phyloP scores from a whole-genome alignment of 2,329 filamentous ascomycete genomes.

The Paramyrothecium roridum region DNA sequence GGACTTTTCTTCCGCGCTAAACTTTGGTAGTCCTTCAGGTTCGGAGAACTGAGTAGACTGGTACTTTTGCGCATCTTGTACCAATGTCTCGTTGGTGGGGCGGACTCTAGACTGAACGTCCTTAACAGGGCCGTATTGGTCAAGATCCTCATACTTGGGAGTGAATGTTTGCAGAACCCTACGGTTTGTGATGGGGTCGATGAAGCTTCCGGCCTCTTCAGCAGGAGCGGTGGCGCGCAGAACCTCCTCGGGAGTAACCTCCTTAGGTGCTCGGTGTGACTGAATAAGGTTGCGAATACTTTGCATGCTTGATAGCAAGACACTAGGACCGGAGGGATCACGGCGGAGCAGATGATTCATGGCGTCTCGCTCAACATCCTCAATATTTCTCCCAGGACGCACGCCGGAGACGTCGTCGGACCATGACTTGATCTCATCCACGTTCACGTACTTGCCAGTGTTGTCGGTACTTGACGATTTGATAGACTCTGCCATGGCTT shows the following conservation, averaged over 20 bases:
- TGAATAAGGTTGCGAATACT: slow-evolving; percentile 30
- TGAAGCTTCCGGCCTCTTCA: slow-evolving; percentile 20
- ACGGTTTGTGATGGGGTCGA: slow-evolving; percentile 60
- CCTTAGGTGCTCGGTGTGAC: slow-evolving; percentile 11
- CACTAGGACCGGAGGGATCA: slow-evolving; percentile 13
- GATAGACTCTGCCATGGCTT: slow-evolving; percentile 30
- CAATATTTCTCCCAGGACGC: slow-evolving; percentile 37
- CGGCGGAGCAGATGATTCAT: slow-evolving; percentile 40
- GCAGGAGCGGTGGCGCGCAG: slow-evolving; percentile 18
- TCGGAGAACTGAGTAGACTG: slow-evolving; percentile 12
- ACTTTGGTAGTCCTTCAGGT: slow-evolving; percentile 10
- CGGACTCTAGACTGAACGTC: neutral
- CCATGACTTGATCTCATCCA: slow-evolving; percentile 30
- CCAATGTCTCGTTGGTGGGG: neutral
- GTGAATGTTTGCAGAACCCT: slow-evolving; percentile 31
- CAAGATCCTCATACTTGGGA: slow-evolving; percentile 25
- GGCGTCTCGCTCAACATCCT: slow-evolving; percentile 41
- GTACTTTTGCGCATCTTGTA: slow-evolving; percentile 1
- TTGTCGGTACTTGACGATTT: slow-evolving; percentile 32
- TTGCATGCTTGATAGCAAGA: slow-evolving; percentile 26
- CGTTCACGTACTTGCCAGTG: slow-evolving; percentile 29
- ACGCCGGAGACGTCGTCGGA: slow-evolving; percentile 32
- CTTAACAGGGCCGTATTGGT: slow-evolving; percentile 21
- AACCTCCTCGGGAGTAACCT: slow-evolving; percentile 15
- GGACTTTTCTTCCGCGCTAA: slow-evolving; percentile 11